These are phyloP conservation scores for Ustilago trichophora DNA, from an alignment of 1,284 basidiomycete genomes.

Conservation along the genomic window DNA sequence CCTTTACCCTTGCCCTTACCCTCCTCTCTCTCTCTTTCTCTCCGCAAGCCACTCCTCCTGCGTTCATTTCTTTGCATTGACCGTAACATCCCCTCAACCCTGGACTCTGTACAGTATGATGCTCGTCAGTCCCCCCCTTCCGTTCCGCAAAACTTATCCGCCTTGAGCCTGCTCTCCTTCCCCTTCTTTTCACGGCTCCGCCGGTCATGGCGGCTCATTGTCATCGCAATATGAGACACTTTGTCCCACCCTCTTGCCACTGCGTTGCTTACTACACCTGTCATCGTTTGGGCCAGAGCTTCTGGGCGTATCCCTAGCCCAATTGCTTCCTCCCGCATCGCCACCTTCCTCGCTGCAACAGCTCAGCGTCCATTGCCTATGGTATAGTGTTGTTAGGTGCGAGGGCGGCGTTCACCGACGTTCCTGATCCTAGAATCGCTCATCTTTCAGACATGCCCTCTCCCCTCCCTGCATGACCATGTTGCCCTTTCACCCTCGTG, in stretches of 20 bases:
- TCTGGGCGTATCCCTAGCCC: constrained; percentile 13
- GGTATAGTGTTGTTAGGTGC: too few relatives aligned
- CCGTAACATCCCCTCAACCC: constrained; percentile 14
- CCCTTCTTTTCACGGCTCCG: constrained; percentile 5
- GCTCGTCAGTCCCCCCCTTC: neutral
- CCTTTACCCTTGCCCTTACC: constrained; percentile 11
- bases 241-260: too few relatives aligned
- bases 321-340: neutral
- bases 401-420: neutral
- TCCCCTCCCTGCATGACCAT: neutral
- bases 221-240: neutral
- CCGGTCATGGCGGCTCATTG: neutral
- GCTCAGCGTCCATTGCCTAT: too few relatives aligned
- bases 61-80: too few relatives aligned
- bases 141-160: neutral
- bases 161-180: too few relatives aligned
- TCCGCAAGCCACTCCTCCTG: too few relatives aligned
- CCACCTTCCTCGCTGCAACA: too few relatives aligned
- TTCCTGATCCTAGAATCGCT: constrained; percentile 9
- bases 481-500: constrained; percentile 8
- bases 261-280: too few relatives aligned
- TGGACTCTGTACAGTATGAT: neutral
- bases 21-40: neutral
- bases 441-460: neutral
- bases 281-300: constrained; percentile 20